These are phyloP conservation scores for Coemansia sp. DNA, from an alignment of 192 early-diverging fungal genomes.

Conservation along the genomic window DNA sequence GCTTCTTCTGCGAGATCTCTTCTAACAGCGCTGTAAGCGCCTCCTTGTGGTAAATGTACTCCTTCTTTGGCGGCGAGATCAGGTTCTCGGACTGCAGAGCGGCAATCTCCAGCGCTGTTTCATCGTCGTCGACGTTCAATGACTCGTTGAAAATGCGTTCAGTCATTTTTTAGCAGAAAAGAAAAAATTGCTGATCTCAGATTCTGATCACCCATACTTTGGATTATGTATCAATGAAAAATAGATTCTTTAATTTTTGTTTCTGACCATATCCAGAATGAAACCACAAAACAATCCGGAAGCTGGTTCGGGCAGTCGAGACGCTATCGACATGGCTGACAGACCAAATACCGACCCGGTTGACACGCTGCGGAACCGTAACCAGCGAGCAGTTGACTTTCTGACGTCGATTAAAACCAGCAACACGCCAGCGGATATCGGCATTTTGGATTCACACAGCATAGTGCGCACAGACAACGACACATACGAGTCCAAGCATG, in stretches of 20 bases:
- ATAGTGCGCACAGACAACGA: not conserved
- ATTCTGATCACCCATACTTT: not conserved
- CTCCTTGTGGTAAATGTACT: slow-evolving; percentile 44
- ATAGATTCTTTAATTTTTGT: too few relatives aligned
- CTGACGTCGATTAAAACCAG: slow-evolving; percentile 36
- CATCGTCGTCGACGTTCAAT: slow-evolving; percentile 42
- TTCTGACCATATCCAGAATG: too few relatives aligned
- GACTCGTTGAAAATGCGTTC: slow-evolving; percentile 21
- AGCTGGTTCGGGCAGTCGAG: not conserved
- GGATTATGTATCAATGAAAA: too few relatives aligned
- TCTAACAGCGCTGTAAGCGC: slow-evolving; percentile 61
- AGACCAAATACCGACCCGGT: not conserved
- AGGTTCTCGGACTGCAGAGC: slow-evolving; percentile 30
- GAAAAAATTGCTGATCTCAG: not conserved
- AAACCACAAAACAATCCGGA: too few relatives aligned
- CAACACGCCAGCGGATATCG: slow-evolving; percentile 17
- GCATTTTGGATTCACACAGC: not conserved
- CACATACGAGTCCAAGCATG: not conserved
- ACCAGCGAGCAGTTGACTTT: slow-evolving; percentile 34
- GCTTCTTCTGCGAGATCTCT: slow-evolving; percentile 60
- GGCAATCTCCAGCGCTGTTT: slow-evolving; percentile 51
- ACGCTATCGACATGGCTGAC: not conserved
- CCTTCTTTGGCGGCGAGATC: slow-evolving; percentile 27
- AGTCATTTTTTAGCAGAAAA: not conserved
- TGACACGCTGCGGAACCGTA: slow-evolving; percentile 14